Conservation (phyloP, 495 filamentous ascomycete genomes). For the Lasiosphaeriaceae sp. region DNA sequence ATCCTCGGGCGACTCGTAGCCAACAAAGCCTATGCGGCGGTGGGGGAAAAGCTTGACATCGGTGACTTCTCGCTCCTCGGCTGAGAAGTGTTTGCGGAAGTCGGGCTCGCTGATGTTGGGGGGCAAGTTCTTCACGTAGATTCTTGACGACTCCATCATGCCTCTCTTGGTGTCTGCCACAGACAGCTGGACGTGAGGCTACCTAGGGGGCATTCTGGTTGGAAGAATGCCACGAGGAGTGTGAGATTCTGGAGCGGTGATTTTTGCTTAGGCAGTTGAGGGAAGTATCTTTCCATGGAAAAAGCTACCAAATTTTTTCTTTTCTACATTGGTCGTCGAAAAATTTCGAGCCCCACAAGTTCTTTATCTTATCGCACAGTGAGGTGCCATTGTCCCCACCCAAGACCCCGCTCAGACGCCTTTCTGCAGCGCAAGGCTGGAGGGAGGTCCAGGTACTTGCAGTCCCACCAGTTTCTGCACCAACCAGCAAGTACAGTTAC, state of each 20-base stretch:
- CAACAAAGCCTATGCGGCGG: constrained; percentile 91
- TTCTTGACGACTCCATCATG: constrained; percentile 67
- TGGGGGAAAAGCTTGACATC: constrained; percentile 86
- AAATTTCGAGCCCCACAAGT: background rate
- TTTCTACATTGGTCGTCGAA: background rate
- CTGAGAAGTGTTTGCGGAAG: constrained; percentile 80
- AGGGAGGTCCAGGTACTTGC: too few species aligned
- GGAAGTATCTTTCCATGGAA: background rate
- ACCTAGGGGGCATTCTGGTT: constrained; percentile 20
- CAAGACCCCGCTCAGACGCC: background rate
- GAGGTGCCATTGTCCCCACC: background rate
- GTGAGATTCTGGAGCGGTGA: background rate
- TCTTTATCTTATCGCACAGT: background rate
- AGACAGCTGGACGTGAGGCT: constrained; percentile 20
- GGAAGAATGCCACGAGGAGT: constrained; percentile 4
- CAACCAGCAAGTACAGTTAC: too few species aligned
- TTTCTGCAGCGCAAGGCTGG: background rate
- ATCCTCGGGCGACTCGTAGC: constrained; percentile 79
- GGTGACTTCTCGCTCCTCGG: constrained; percentile 67
- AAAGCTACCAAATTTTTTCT: background rate
- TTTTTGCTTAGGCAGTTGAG: background rate
- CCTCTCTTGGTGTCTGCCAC: constrained; percentile 15
- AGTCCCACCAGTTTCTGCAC: too few species aligned
- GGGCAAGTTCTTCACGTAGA: constrained; percentile 87
- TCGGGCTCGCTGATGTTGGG: constrained; percentile 70